Evolutionary conservation across 306 rosid genomes (phyloP).

Genomic region (Gastrolobium villosum): DNA sequence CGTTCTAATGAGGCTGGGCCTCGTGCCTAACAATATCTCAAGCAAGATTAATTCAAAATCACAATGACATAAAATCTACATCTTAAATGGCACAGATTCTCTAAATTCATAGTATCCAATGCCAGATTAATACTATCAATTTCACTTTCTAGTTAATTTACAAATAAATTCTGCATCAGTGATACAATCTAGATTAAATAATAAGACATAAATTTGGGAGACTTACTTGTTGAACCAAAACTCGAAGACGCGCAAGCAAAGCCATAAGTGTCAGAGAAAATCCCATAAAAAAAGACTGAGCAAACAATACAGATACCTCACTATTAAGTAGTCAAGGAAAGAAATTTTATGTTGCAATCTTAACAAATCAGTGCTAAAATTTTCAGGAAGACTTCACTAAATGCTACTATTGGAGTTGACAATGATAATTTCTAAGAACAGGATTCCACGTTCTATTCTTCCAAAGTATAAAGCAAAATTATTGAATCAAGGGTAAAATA

Average conservation of each 20-base stretch:
- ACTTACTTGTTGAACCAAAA: constrained; percentile 86
- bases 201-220: constrained; percentile 30
- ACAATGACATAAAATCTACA: background rate
- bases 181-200: constrained; percentile 23
- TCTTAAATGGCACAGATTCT: background rate
- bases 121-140: background rate
- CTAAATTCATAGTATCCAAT: constrained; percentile 15
- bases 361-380: constrained; percentile 16
- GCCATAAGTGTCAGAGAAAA: constrained; percentile 79
- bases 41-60: constrained; percentile 19
- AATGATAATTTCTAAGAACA: background rate
- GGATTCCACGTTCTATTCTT: background rate
- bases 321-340: constrained; percentile 74
- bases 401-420: background rate
- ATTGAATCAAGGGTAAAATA: background rate
- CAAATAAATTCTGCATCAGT: constrained; percentile 1
- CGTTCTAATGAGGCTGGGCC: no score
- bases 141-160: constrained; percentile 2
- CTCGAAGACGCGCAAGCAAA: constrained; percentile 84
- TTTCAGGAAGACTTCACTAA: constrained; percentile 15
- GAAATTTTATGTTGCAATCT: constrained; percentile 1
- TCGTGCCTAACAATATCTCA: background rate
- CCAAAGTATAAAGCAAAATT: constrained; percentile 28
- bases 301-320: constrained; percentile 81
- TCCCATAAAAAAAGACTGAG: constrained; percentile 80